Evolutionary conservation across 2,329 filamentous ascomycete genomes (phyloP).

Genomic region (Mycogone perniciosa): DNA sequence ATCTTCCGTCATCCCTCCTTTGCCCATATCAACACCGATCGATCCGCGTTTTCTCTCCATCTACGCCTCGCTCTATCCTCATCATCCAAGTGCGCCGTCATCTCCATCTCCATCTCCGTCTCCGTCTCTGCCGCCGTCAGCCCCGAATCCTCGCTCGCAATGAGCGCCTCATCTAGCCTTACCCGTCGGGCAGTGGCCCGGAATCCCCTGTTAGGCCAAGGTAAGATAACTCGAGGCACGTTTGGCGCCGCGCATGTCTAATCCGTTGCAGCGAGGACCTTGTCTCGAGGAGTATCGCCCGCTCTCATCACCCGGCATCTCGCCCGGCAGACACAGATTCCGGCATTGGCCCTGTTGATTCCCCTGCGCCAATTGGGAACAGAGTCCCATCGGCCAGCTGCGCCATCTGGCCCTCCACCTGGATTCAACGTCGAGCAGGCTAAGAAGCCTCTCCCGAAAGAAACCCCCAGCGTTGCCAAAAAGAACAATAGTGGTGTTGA

Average conservation of each 20-base stretch:
- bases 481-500: slow-evolving; percentile 19
- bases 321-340: slow-evolving; percentile 39
- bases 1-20: slow-evolving; percentile 10
- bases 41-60: slow-evolving; percentile 1
- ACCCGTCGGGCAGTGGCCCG: slow-evolving; percentile 49
- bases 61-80: neutral
- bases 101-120: neutral
- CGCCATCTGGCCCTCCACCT: slow-evolving; percentile 64
- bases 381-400: slow-evolving; percentile 49
- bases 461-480: slow-evolving; percentile 32
- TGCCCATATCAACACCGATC: neutral
- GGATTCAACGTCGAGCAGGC: slow-evolving; percentile 88
- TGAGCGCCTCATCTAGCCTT: slow-evolving; percentile 52
- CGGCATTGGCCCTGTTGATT: slow-evolving; percentile 51
- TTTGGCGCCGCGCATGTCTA: neutral
- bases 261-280: slow-evolving; percentile 34
- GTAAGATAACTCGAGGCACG: slow-evolving; percentile 27
- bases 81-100: neutral
- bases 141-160: slow-evolving; percentile 20
- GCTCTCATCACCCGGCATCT: slow-evolving; percentile 42
- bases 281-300: slow-evolving; percentile 42
- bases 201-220: slow-evolving; percentile 45
- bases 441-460: slow-evolving; percentile 70
- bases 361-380: slow-evolving; percentile 52
- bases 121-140: neutral